Evolutionary conservation across 202 grass and related monocot genomes (phyloP).

Genomic region (Digitaria exilis): DNA sequence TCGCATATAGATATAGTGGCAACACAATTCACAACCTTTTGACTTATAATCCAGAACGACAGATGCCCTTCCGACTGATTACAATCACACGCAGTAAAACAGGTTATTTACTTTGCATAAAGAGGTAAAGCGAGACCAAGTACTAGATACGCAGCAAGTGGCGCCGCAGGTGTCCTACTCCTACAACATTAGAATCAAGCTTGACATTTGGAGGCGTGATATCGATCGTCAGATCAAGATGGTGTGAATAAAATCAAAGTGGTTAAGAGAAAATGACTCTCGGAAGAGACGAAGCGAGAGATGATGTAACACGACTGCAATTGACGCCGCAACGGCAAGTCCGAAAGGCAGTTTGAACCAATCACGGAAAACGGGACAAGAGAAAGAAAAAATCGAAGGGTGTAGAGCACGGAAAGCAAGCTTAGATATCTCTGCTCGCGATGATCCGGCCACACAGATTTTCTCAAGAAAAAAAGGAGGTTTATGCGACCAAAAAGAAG

Average conservation of each 20-base stretch:
- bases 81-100: neutral
- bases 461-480: neutral
- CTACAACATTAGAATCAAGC: neutral
- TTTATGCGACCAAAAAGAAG: slow-evolving; percentile 21
- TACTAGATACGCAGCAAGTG: neutral
- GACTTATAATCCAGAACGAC: slow-evolving; percentile 21
- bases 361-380: neutral
- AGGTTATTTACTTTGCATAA: slow-evolving; percentile 11
- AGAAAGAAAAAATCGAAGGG: neutral
- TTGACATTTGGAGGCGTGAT: neutral
- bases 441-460: neutral
- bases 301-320: slow-evolving; percentile 39
- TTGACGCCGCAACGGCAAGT: slow-evolving; percentile 34
- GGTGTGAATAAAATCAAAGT: slow-evolving; percentile 37
- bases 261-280: slow-evolving; percentile 57
- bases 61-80: slow-evolving; percentile 4
- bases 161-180: slow-evolving; percentile 37
- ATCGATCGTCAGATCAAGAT: neutral
- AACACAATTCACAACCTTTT: slow-evolving; percentile 30
- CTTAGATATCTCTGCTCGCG: too few species aligned
- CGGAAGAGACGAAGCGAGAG: neutral
- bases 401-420: slow-evolving; percentile 47
- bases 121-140: neutral
- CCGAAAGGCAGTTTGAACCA: slow-evolving; percentile 41
- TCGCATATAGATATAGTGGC: neutral